Base-by-base conservation (phyloP, 225 moss, liverwort and hornwort genomes). In the Marchantia polymorpha region DNA sequence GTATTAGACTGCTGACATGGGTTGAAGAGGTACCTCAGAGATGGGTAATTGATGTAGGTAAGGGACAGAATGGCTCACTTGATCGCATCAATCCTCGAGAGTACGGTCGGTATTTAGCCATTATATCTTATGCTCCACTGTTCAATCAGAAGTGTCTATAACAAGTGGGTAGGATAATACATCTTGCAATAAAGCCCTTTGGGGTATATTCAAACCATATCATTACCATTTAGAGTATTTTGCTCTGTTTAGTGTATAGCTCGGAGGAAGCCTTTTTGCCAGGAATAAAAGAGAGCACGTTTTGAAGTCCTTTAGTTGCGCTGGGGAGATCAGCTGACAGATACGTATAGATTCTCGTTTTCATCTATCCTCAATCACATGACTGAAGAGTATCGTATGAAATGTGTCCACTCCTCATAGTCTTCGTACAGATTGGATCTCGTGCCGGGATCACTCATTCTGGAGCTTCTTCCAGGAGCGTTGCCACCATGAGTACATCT, bases 101-200 rank as follows among this genome's bases (percentile, higher is more conserved):
- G 61, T 64, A 75, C 85, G 47, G 60, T 54, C 74, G 20, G 64
- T 55, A 46, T n/a, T 51, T 25, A 51, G 25, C n/a, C 48, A 66
- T 49, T 56, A 54, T 77, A 81, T 55, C 65, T 81, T 50, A 25
- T 69, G 81, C 59, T 78, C 81, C 81, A 84, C 72, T 67, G 11
- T 74, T 81, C 39, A 84, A 16, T 80, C 39, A 27, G 53, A 72
- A 72, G 26, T 77, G 53, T 66, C 26, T 54, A 64, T 66, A 76
- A 72, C 29, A 81, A 80, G 73, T 55, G 81, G 73, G 72, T 61
- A 74, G 50, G 54, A 61, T 73, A 13, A 67, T 46, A 52, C 25
- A 39, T 66, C 56, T 14, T 74, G 54, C 66, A 78, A 84, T 78
- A 80, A 84, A 84, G 25, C 67, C 81, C 50, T 31, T 39, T 11